phyloP scores from a whole-genome alignment of 495 filamentous ascomycete species.

The Hypoxylon cercidicola region DNA sequence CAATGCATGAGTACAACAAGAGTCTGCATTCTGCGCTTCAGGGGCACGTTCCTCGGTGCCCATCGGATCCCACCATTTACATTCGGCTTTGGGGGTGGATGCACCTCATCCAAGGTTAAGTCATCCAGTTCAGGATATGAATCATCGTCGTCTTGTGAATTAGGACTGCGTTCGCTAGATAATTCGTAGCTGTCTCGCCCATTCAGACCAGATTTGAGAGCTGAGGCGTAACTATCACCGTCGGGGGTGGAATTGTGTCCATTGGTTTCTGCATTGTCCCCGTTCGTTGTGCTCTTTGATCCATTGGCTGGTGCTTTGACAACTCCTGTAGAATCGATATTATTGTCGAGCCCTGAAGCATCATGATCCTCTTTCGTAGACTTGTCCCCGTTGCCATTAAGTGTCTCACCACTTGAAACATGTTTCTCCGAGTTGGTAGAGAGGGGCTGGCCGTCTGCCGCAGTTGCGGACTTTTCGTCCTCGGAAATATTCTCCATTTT shows the following conservation, averaged over 20 bases:
- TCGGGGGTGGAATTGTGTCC: background rate
- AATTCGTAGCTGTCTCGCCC: slow-evolving; percentile 24
- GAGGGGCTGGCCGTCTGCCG: background rate
- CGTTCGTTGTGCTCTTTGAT: slow-evolving; percentile 18
- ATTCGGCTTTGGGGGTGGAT: slow-evolving; percentile 35
- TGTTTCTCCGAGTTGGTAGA: background rate
- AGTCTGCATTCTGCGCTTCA: slow-evolving; percentile 88
- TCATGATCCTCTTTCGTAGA: slow-evolving; percentile 9
- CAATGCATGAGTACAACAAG: slow-evolving; percentile 86
- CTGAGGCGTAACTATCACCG: slow-evolving; percentile 32
- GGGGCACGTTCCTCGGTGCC: slow-evolving; percentile 87
- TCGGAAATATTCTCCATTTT: slow-evolving; percentile 17
- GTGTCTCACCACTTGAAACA: slow-evolving; percentile 3
- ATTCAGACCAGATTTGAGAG: slow-evolving; percentile 24
- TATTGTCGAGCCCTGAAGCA: slow-evolving; percentile 8
- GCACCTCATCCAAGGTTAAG: slow-evolving; percentile 39
- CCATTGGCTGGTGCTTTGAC: slow-evolving; percentile 17
- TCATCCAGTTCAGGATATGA: slow-evolving; percentile 48
- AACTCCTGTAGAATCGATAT: slow-evolving; percentile 8
- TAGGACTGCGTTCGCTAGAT: slow-evolving; percentile 8
- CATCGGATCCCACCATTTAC: slow-evolving; percentile 68
- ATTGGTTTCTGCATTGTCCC: slow-evolving; percentile 1
- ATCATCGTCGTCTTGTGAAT: slow-evolving; percentile 43
- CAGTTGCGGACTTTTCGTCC: slow-evolving; percentile 6
- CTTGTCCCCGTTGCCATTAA: slow-evolving; percentile 3